Base-by-base conservation (phyloP, 1,139 yeast genomes). In the Suhomyces yuchorum region DNA sequence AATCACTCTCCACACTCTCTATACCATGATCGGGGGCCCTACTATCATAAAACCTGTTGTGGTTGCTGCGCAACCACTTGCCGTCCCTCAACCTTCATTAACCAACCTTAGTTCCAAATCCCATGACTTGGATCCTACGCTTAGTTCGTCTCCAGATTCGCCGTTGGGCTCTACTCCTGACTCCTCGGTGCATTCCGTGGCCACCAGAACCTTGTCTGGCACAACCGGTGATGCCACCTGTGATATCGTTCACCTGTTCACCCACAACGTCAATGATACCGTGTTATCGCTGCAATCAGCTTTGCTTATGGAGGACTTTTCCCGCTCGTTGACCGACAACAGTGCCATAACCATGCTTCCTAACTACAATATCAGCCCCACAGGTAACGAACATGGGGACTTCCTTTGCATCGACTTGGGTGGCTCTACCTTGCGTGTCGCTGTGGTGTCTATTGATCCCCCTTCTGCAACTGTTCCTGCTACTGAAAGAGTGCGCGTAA, bases 391-490 rank as follows among this genome's bases (percentile, higher is more conserved):
- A 54, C 44, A 42, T 26, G 84, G 84, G 3, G 65, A 66, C 36
- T 76, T 56, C 51, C 63, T 80, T 52, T 78, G 73, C 32, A 67
- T 81, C 24, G 85, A 81, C 56, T 61, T 81, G 47, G 85, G 85
- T 7, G 85, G 85, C 0, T 74, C 81, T 5, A 80, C 84, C 1
- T 63, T 80, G 39, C 65, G 83, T 40, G 66, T 78, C 4, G 74
- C 81, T 1, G 69, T 76, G n/a, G 66, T 80, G n/a, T 60, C 66
- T 34, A 71, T 75, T 36, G 65, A 59, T 35, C 50, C 47, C 8
- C 47, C 46, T 14, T 23, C 33, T 11, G 9, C 41, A 8, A 14
- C 15, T n/a, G 37, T 18, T 3, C 33, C 37, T 11, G 19, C 36
- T 32, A 14, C 26, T 12, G 36, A 22, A 7, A 32, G 73, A 15